Evolutionary conservation across 495 filamentous ascomycete species (phyloP), one percentile per base, ranked within the genome.

Genomic region (Tetracladium setigerum): DNA sequence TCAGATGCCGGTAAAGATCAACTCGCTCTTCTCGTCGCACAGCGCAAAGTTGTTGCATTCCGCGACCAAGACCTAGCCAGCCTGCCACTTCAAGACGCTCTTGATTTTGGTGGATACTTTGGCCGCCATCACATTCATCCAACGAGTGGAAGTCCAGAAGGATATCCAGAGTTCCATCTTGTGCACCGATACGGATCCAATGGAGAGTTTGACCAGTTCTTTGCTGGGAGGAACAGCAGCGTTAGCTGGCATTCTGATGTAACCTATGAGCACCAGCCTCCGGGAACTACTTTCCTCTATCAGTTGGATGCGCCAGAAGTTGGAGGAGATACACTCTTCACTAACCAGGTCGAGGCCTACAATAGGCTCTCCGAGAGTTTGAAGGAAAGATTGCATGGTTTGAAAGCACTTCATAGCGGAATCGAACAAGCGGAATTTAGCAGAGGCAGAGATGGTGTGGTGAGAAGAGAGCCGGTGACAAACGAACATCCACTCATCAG

Each of bases 101-200:
- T 87, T 7, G 73, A 84, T 10, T 85, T 79, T 49, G 84, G 81
- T 30, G 68, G 68, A 5, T 86, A 91, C 62, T 94, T 90, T 62
- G 86, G 87, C 18, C 78, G 82, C 34, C 83, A 82, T 54, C 85
- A 94, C 67, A 87, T 91, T 62, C 85, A 91, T 56, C 87, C 84
- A 2, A 83, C 85, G 2, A 81, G 74, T 11, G 86, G 87, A n/a
- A 69, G 78, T 2, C 86, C 87, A 0, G 68, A 77, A 43, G 81
- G 78, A 14, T 75, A 74, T 58, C 86, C 86, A 4, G 82, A 89
- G 52, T 63, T 91, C 41, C 86, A 91, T 57, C 66, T 90, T 4
- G 86, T 89, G 6, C 83, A 89, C 60, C 80, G 85, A 2, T 24
- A 46, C 17, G 78, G 78, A 17, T 80, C 75, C 0, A 77, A 74